These are phyloP conservation scores for Nematocida homosporus DNA, from an alignment of 371 early-diverging fungal genomes.

Conservation along the genomic window DNA sequence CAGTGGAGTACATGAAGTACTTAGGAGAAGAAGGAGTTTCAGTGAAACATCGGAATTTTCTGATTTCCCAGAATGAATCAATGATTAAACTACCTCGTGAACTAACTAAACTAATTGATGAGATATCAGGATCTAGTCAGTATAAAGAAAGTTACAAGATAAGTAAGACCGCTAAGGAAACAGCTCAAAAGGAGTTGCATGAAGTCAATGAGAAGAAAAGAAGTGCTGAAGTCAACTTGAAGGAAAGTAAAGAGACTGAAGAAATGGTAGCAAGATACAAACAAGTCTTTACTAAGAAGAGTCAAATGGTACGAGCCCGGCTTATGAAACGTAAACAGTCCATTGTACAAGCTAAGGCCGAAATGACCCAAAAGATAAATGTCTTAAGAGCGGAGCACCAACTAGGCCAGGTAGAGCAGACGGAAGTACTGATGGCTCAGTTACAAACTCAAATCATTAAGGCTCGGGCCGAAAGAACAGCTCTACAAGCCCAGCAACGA, in stretches of 20 bases:
- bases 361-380: background rate
- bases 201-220: constrained; percentile 54
- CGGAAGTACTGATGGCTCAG: background rate
- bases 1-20: constrained; percentile 73
- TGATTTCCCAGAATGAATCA: constrained; percentile 92
- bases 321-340: constrained; percentile 10
- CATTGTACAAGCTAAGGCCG: background rate
- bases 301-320: background rate
- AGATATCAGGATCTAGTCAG: constrained; percentile 75
- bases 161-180: constrained; percentile 17
- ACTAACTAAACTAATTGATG: constrained; percentile 83
- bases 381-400: background rate
- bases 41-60: constrained; percentile 85
- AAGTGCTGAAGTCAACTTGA: constrained; percentile 45
- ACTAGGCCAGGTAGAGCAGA: background rate
- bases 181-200: constrained; percentile 41
- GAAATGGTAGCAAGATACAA: constrained; percentile 49
- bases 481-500: constrained; percentile 7
- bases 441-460: constrained; percentile 8
- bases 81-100: constrained; percentile 85
- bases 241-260: constrained; percentile 50
- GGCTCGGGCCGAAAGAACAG: constrained; percentile 14
- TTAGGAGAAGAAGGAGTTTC: constrained; percentile 82
- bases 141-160: constrained; percentile 61
- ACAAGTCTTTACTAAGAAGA: constrained; percentile 24